A percentile compares a stretch with the other conserved stretches of the same genome.
phyloP scores from a whole-genome alignment of 345 rosid genomes.

The Arabidopsis suecica region DNA sequence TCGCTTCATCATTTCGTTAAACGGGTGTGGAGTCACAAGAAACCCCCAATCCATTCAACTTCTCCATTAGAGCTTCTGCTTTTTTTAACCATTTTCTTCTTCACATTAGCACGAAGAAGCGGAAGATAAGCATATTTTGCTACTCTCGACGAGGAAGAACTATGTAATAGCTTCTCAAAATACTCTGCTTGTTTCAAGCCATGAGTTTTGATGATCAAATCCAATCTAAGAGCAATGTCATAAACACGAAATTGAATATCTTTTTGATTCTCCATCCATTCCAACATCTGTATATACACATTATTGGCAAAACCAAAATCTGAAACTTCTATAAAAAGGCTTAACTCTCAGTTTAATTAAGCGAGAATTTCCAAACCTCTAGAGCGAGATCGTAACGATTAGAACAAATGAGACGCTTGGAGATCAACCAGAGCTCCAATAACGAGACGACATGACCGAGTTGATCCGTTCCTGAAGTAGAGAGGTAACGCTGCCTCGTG shows the following conservation, averaged over 20 bases:
- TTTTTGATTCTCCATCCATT: slow-evolving; percentile 58
- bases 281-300: slow-evolving; percentile 47
- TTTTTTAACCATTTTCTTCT: slow-evolving; percentile 44
- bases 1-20: slow-evolving; percentile 76
- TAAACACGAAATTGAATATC: slow-evolving; percentile 34
- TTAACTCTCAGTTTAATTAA: not conserved
- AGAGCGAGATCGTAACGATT: slow-evolving; percentile 57
- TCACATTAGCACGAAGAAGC: slow-evolving; percentile 60
- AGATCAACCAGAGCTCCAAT: slow-evolving; percentile 54
- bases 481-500: slow-evolving; percentile 39
- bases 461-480: slow-evolving; percentile 50
- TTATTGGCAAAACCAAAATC: too few relatives aligned
- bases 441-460: slow-evolving; percentile 45
- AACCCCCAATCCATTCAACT: slow-evolving; percentile 54
- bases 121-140: slow-evolving; percentile 54
- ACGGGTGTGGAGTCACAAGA: slow-evolving; percentile 58
- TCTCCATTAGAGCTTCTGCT: slow-evolving; percentile 64
- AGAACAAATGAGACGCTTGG: slow-evolving; percentile 44
- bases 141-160: slow-evolving; percentile 22
- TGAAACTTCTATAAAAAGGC: too few relatives aligned
- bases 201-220: slow-evolving; percentile 51
- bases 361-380: slow-evolving; percentile 46
- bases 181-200: slow-evolving; percentile 57
- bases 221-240: slow-evolving; percentile 53
- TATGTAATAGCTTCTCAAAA: slow-evolving; percentile 39